A percentile compares a stretch with the other conserved stretches of the same genome.
phyloP scores from a whole-genome alignment of 2,329 filamentous ascomycete genomes.

The Claviceps fusiformis region DNA sequence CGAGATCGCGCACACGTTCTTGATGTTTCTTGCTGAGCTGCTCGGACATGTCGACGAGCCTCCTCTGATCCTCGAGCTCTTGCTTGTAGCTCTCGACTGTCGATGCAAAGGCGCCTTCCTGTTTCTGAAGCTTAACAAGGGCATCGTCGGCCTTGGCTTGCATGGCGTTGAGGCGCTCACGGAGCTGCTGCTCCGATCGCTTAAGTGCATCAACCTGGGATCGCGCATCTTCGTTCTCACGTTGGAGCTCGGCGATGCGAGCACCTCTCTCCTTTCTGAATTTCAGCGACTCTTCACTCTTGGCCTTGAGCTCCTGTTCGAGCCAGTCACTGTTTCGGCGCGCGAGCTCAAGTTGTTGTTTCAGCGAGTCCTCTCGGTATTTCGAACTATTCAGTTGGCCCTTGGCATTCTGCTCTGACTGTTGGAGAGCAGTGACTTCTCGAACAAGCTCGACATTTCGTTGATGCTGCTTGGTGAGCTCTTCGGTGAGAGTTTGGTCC shows the following conservation, averaged over 20 bases:
- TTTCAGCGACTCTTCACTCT: conserved; percentile 73
- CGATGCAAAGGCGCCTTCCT: conserved; percentile 69
- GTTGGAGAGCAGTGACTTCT: conserved; percentile 69
- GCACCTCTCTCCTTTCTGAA: conserved; percentile 91
- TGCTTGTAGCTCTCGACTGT: conserved; percentile 78
- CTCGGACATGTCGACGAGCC: conserved; percentile 71
- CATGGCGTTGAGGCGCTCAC: conserved; percentile 68
- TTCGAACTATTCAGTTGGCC: conserved; percentile 69
- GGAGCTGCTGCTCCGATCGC: conserved; percentile 66
- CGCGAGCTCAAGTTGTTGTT: conserved; percentile 80
- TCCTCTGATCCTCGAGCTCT: conserved; percentile 67
- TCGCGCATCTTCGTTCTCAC: conserved; percentile 72
- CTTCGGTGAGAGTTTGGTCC: conserved; percentile 73
- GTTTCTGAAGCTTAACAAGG: conserved; percentile 66
- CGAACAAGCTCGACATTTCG: conserved; percentile 75
- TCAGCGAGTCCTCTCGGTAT: conserved; percentile 78
- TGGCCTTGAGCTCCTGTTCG: conserved; percentile 80
- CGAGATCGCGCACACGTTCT: conserved; percentile 56
- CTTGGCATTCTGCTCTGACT: conserved; percentile 69
- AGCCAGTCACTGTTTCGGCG: conserved; percentile 90
- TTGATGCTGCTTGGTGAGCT: conserved; percentile 77
- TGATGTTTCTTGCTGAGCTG: conserved; percentile 62
- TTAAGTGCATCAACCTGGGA: conserved; percentile 65
- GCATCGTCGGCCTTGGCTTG: conserved; percentile 80
- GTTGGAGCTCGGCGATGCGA: conserved; percentile 76